These are phyloP conservation scores for Pseudovirgaria hyperparasitica DNA, from an alignment of 2,329 filamentous ascomycete species.

Conservation along the genomic window DNA sequence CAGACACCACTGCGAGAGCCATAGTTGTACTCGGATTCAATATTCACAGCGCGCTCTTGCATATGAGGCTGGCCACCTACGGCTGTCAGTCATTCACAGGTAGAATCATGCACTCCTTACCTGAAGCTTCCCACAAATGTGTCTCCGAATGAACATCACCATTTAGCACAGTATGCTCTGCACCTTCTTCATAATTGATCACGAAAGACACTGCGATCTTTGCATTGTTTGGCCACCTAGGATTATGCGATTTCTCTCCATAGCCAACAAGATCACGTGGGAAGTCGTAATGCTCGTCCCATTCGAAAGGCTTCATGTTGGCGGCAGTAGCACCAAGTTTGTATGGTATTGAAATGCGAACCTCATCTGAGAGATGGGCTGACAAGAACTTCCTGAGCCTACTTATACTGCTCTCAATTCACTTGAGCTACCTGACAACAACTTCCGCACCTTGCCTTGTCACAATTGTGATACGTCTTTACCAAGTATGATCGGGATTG, in stretches of 20 bases:
- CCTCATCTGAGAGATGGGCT: neutral
- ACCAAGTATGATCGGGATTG: conserved; percentile 3
- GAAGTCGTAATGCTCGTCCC: conserved; percentile 14
- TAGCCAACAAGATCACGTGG: conserved; percentile 30
- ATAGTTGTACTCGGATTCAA: conserved; percentile 40
- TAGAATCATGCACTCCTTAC: no score
- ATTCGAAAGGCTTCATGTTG: conserved; percentile 14
- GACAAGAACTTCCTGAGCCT: neutral
- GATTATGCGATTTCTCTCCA: conserved; percentile 25
- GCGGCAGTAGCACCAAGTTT: conserved; percentile 2
- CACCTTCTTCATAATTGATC: conserved; percentile 26
- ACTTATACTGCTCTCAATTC: neutral
- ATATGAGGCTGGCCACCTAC: conserved; percentile 16
- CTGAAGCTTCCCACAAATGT: conserved; percentile 19
- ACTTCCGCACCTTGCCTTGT: conserved; percentile 1
- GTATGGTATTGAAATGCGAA: conserved; percentile 4
- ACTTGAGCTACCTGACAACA: conserved; percentile 1
- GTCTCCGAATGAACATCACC: conserved; percentile 21
- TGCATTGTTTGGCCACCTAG: conserved; percentile 23
- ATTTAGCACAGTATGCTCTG: conserved; percentile 18
- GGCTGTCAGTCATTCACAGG: no score
- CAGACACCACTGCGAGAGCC: conserved; percentile 37
- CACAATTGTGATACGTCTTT: conserved; percentile 1
- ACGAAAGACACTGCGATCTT: conserved; percentile 27
- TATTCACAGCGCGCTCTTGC: conserved; percentile 33